Evolutionary conservation across 1,139 yeast species (phyloP).

Genomic region (Pichia sp.): DNA sequence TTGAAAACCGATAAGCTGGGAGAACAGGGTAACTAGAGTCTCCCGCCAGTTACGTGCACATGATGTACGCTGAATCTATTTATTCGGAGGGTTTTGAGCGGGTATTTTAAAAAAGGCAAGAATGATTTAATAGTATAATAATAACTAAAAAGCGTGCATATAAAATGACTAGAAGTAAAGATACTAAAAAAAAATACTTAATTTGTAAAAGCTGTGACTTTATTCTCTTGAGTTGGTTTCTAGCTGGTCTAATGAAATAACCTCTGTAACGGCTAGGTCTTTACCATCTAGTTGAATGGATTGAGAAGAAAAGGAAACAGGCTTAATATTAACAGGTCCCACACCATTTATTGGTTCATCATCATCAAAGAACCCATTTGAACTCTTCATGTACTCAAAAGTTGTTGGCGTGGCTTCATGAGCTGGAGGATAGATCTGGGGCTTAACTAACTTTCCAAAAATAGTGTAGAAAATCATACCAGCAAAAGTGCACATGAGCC

Average conservation of each 20-base stretch:
- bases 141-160: not conserved
- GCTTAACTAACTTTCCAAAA: slow-evolving; percentile 11
- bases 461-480: slow-evolving; percentile 12
- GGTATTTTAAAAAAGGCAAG: too few relatives aligned
- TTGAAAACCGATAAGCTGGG: too few relatives aligned
- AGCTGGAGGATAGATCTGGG: slow-evolving; percentile 16
- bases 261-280: slow-evolving; percentile 5
- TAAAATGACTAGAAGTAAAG: too few relatives aligned
- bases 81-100: too few relatives aligned
- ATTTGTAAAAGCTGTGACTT: not conserved
- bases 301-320: slow-evolving; percentile 1
- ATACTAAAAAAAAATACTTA: too few relatives aligned
- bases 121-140: not conserved
- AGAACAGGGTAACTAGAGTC: too few relatives aligned
- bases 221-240: not conserved
- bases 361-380: slow-evolving; percentile 19
- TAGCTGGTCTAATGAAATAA: slow-evolving; percentile 2
- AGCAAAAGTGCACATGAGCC: slow-evolving; percentile 16
- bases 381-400: slow-evolving; percentile 16
- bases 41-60: too few relatives aligned
- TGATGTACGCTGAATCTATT: too few relatives aligned
- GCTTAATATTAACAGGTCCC: slow-evolving; percentile 2
- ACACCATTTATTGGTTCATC: slow-evolving; percentile 21
- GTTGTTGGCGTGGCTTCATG: slow-evolving; percentile 17
- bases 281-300: slow-evolving; percentile 5